phyloP scores from a whole-genome alignment of 2,329 filamentous ascomycete genomes.

The Exophiala spinifera region DNA sequence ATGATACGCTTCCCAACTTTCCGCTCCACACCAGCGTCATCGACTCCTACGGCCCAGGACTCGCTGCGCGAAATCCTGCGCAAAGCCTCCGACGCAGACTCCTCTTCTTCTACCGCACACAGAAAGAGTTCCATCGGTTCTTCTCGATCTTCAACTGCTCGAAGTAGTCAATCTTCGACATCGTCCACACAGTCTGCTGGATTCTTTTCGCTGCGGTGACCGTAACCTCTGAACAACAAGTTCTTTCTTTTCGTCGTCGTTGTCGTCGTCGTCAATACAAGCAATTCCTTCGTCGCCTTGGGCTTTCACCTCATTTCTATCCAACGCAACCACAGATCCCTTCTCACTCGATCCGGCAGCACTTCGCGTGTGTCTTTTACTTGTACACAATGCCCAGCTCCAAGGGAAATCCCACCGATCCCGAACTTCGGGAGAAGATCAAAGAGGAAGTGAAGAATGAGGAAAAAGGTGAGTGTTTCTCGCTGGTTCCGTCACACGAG shows the following conservation, averaged over 20 bases:
- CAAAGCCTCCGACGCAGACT: conserved; percentile 7
- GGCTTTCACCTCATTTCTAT: too few species aligned
- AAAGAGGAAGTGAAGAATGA: conserved; percentile 28
- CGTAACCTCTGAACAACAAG: too few species aligned
- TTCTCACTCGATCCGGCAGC: background rate
- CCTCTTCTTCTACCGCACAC: background rate
- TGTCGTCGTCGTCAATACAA: too few species aligned
- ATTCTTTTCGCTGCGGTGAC: background rate
- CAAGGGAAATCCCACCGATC: conserved; percentile 25
- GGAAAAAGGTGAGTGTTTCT: conserved; percentile 19
- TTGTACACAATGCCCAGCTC: conserved; percentile 23
- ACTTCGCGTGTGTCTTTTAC: too few species aligned
- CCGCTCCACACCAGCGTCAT: conserved; percentile 5
- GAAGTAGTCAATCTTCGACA: conserved; percentile 4
- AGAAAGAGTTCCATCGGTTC: conserved; percentile 3
- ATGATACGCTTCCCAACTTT: conserved; percentile 24
- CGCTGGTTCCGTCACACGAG: too few species aligned
- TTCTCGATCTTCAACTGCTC: conserved; percentile 1
- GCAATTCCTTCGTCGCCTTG: too few species aligned
- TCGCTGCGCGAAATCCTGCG: conserved; percentile 18
- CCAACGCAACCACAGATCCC: too few species aligned
- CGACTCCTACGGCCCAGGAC: conserved; percentile 9
- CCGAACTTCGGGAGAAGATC: conserved; percentile 28
- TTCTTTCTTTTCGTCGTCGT: background rate
- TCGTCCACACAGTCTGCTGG: conserved; percentile 1